phyloP scores from a whole-genome alignment of 2,329 filamentous ascomycete genomes.

The Trichoderma sp. region DNA sequence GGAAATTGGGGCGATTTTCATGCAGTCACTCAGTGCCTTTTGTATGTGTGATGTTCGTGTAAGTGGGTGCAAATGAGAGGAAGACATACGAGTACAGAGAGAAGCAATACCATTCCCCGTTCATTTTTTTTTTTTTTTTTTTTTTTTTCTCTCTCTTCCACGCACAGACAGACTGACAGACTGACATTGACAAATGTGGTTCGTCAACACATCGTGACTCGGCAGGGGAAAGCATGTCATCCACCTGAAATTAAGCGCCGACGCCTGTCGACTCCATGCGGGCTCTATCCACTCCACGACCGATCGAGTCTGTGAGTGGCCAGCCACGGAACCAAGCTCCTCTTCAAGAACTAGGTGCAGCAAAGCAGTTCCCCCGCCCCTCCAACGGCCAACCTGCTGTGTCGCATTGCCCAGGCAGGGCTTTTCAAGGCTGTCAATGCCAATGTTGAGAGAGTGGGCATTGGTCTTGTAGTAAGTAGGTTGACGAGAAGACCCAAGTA shows the following conservation, averaged over 20 bases:
- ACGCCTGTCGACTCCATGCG: slow-evolving; percentile 52
- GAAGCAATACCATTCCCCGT: neutral
- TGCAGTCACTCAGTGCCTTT: neutral
- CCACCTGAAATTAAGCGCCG: slow-evolving; percentile 55
- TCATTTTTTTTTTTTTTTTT: neutral
- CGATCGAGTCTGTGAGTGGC: slow-evolving; percentile 23
- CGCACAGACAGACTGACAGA: neutral
- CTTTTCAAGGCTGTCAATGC: neutral
- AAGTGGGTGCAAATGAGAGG: neutral
- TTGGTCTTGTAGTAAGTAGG: neutral
- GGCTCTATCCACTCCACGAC: slow-evolving; percentile 34
- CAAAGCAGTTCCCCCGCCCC: slow-evolving; percentile 14
- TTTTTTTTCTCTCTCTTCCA: neutral
- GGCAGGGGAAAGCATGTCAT: slow-evolving; percentile 41
- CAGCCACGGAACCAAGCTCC: slow-evolving; percentile 3
- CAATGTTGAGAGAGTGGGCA: neutral
- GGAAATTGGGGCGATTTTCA: neutral
- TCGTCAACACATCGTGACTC: slow-evolving; percentile 34
- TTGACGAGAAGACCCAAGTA: neutral
- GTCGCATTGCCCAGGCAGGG: slow-evolving; percentile 9
- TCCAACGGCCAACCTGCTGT: neutral
- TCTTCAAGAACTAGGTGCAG: slow-evolving; percentile 17
- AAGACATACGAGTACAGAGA: neutral
- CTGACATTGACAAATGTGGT: neutral
- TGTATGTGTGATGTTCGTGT: neutral